Percentiles rank a stretch among this genome's conserved stretches.
Conservation (phyloP, 2,329 filamentous ascomycete genomes). For the Fusarium humuli region DNA sequence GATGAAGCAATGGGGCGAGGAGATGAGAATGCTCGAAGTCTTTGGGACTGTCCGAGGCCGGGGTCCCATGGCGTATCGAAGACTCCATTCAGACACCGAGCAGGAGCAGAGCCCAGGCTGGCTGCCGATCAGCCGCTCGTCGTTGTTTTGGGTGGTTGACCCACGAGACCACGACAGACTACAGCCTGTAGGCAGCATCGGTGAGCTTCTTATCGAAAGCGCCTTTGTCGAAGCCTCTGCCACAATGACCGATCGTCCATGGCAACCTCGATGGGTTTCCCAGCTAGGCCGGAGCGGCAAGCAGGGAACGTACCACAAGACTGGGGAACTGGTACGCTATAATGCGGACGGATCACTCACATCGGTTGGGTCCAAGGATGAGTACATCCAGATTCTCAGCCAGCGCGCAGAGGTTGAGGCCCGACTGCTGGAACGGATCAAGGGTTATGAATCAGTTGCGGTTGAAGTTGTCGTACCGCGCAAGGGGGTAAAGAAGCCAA, state of each 20-base stretch:
- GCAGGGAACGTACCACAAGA: conserved; percentile 27
- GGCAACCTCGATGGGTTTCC: conserved; percentile 11
- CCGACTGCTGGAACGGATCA: conserved; percentile 37
- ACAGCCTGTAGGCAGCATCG: conserved; percentile 13
- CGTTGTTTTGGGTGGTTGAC: conserved; percentile 16
- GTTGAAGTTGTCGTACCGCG: conserved; percentile 4
- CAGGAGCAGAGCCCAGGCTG: conserved; percentile 15
- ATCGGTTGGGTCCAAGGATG: conserved; percentile 39
- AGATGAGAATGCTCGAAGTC: conserved; percentile 17
- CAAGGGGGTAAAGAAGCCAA: conserved; percentile 12
- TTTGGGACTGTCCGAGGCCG: conserved; percentile 11
- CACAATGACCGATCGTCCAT: conserved; percentile 2
- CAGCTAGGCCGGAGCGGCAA: conserved; percentile 5
- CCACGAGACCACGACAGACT: conserved; percentile 11
- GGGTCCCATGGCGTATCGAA: conserved; percentile 11
- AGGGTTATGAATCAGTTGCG: conserved; percentile 5
- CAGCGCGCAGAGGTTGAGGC: conserved; percentile 42
- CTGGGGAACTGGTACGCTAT: conserved; percentile 36
- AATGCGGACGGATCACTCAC: conserved; percentile 29
- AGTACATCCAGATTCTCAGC: conserved; percentile 45
- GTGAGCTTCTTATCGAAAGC: conserved; percentile 13
- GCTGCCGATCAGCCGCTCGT: conserved; percentile 7
- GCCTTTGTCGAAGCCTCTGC: conserved; percentile 10
- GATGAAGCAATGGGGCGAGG: conserved; percentile 14
- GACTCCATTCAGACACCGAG: conserved; percentile 11